Conservation (phyloP, 495 filamentous ascomycete genomes). For the Patellaria atrata region DNA sequence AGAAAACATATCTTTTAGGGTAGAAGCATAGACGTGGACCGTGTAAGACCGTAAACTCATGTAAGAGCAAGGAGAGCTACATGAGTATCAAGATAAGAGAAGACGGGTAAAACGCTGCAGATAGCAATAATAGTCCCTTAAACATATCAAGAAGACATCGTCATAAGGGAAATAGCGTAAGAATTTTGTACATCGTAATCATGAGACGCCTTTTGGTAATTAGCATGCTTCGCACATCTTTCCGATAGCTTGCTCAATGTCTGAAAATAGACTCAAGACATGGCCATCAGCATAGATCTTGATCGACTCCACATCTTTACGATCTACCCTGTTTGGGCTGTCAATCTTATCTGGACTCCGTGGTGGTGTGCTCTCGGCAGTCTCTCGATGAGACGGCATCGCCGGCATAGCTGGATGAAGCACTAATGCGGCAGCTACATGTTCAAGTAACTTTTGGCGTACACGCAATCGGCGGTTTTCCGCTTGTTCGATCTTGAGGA, state of each 20-base stretch:
- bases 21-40: too few relatives aligned
- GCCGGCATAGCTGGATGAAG: conserved; percentile 10
- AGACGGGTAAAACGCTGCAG: too few relatives aligned
- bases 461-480: conserved; percentile 56
- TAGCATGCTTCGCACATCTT: conserved; percentile 26
- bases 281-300: conserved; percentile 51
- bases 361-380: conserved; percentile 25
- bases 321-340: conserved; percentile 28
- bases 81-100: too few relatives aligned
- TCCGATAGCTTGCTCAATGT: conserved; percentile 24
- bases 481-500: conserved; percentile 55
- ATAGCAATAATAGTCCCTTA: too few relatives aligned
- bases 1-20: too few relatives aligned
- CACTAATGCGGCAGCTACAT: conserved; percentile 26
- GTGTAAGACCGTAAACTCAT: too few relatives aligned
- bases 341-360: conserved; percentile 27
- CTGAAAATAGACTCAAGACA: conserved; percentile 31
- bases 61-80: too few relatives aligned
- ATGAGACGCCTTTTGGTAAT: not conserved
- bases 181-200: not conserved
- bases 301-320: conserved; percentile 43
- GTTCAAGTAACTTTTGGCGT: conserved; percentile 63
- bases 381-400: conserved; percentile 1
- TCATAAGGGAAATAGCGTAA: too few relatives aligned
- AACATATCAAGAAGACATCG: too few relatives aligned